These are phyloP conservation scores for Pseudogymnoascus sp. DNA, from an alignment of 2,329 filamentous ascomycete genomes.

Conservation along the genomic window DNA sequence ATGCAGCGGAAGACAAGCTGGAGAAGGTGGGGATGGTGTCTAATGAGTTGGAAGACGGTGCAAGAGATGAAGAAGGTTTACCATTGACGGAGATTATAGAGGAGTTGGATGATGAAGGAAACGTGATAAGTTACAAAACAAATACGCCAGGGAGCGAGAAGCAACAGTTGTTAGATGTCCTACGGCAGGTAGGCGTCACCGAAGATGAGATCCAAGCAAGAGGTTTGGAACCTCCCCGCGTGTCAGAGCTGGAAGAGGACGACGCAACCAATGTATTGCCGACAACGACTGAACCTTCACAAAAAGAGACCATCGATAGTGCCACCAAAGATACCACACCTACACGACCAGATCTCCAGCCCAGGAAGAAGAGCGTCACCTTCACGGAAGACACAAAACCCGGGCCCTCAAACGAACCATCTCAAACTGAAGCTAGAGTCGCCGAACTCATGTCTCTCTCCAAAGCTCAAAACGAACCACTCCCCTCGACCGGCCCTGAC, in stretches of 20 bases:
- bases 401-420: constrained; percentile 23
- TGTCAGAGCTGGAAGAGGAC: neutral
- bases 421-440: constrained; percentile 32
- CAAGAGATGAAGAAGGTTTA: constrained; percentile 58
- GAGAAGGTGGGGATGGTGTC: constrained; percentile 52
- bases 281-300: neutral
- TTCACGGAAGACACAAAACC: constrained; percentile 54
- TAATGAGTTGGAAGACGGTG: constrained; percentile 53
- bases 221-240: neutral
- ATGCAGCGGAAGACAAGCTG: constrained; percentile 59
- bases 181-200: constrained; percentile 68
- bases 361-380: constrained; percentile 49
- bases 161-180: constrained; percentile 58
- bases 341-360: constrained; percentile 1
- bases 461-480: constrained; percentile 41
- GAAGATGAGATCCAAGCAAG: constrained; percentile 25
- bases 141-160: constrained; percentile 61
- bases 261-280: neutral
- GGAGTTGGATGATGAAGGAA: constrained; percentile 82
- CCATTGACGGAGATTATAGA: constrained; percentile 88
- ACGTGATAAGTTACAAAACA: constrained; percentile 62
- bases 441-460: constrained; percentile 50
- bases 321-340: neutral
- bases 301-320: neutral
- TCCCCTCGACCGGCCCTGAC: constrained; percentile 20